These are phyloP conservation scores for Pyrus betulifolia DNA, from an alignment of 306 rosid genomes.

Conservation along the genomic window DNA sequence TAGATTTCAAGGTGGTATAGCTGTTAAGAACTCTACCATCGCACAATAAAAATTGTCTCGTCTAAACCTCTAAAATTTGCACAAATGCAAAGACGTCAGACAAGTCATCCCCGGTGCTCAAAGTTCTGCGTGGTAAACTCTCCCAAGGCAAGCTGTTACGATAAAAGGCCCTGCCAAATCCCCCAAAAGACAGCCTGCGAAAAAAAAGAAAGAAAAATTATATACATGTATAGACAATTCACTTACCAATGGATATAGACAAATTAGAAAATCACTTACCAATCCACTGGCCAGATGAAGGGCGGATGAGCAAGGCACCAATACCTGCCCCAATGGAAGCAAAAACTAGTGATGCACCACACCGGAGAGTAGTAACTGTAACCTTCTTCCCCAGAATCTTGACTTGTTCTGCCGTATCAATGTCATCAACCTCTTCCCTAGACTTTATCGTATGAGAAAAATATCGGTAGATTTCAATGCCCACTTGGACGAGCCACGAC, in stretches of 20 bases:
- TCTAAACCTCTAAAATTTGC: constrained; percentile 9
- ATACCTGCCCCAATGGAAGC: constrained; percentile 80
- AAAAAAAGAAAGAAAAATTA: neutral
- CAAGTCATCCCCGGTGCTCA: constrained; percentile 15
- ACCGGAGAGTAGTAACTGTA: constrained; percentile 39
- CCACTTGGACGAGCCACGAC: constrained; percentile 79
- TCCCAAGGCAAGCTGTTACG: constrained; percentile 36
- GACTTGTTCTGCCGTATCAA: constrained; percentile 23
- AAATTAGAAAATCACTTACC: constrained; percentile 39
- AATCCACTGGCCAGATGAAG: constrained; percentile 68
- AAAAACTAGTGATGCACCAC: constrained; percentile 61
- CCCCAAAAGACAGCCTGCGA: constrained; percentile 66
- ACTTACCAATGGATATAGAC: neutral
- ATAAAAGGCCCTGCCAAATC: constrained; percentile 77
- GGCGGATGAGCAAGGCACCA: constrained; percentile 61
- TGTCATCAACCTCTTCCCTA: constrained; percentile 27
- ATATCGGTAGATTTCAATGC: constrained; percentile 46
- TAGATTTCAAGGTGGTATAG: neutral
- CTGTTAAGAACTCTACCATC: neutral
- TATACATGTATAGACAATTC: neutral
- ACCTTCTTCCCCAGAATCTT: constrained; percentile 41
- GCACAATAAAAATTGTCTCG: neutral
- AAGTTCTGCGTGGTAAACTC: constrained; percentile 25
- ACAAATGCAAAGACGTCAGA: constrained; percentile 14
- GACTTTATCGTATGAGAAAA: constrained; percentile 13